Base-by-base conservation (phyloP, 306 rosid species). In the Cajanus cajan region DNA sequence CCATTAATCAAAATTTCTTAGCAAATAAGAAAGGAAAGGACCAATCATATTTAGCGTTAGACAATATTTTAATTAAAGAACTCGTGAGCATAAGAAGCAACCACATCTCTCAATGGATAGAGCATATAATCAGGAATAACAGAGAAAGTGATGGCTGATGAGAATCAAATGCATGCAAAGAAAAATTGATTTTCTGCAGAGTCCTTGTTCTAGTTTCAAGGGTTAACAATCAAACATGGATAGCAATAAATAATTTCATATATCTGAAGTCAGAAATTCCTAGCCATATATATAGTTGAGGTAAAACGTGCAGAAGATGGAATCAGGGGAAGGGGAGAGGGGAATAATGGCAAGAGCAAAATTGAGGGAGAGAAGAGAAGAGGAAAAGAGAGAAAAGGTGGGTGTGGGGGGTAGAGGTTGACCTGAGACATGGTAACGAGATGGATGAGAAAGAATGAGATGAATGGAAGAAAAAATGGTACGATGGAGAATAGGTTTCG, bases 391-490 rank as follows among this genome's bases (percentile, higher is more conserved):
- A 7, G 5, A 50, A 1, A 7, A 80, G 12, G 36, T 71, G 44
- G 5, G 34, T 36, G 8, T 12, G 1, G 0, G 21, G 44, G 63
- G 2, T 65, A 8, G 64, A 51, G 45, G 7, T 8, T 33, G 0
- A 82, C 85, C 85, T 82, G 85, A 82, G 85, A 82, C 85, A 82
- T 82, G 74, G 37, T 41, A 68, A 44, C 0, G 65, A 13, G 16
- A 41, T 9, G 44, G 25, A 57, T 4, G n/a, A 18, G 28, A 68
- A 45, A 15, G 16, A 62, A 28, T 31, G 68, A 61, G 33, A 7
- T 33, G 19, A 59, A 59, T 8, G 1, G 44, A 62, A 33, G 43
- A 62, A n/a, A n/a, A 34, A 63, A 36, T 16, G 68, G 31, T 5
- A 15, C 0, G 65, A 68, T 13, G 43, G 59, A 50, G 64, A 37